A percentile compares a stretch with the other conserved stretches of the same genome.
Conservation (phyloP, 139 green algal genomes). For the Chlamydomonas sphaeroides region DNA sequence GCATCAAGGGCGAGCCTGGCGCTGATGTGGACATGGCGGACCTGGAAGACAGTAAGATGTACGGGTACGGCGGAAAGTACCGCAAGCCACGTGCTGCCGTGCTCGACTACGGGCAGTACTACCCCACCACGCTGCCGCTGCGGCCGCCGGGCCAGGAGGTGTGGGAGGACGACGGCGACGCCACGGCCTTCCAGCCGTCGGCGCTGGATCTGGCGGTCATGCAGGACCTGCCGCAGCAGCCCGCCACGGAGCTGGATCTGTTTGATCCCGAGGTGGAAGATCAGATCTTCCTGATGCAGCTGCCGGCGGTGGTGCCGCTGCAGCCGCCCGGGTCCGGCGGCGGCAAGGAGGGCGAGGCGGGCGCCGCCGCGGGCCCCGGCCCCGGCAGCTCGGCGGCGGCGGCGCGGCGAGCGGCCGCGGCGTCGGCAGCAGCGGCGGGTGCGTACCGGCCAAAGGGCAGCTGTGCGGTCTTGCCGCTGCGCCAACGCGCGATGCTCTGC, state of each 20-base stretch:
- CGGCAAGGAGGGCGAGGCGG: background rate
- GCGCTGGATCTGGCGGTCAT: slow-evolving; percentile 26
- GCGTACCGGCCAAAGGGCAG: too few relatives aligned
- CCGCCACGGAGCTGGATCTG: slow-evolving; percentile 39
- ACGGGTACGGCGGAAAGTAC: background rate
- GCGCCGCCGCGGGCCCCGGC: background rate
- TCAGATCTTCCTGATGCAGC: slow-evolving; percentile 72
- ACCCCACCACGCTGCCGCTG: slow-evolving; percentile 66
- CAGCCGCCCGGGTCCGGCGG: background rate
- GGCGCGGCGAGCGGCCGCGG: background rate
- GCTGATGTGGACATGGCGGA: slow-evolving; percentile 9
- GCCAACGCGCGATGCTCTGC: too few relatives aligned
- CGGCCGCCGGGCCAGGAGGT: slow-evolving; percentile 36
- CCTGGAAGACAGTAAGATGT: background rate
- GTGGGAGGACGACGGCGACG: slow-evolving; percentile 15
- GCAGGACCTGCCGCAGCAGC: slow-evolving; percentile 8
- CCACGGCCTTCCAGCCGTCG: background rate
- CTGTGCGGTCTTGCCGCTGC: too few relatives aligned
- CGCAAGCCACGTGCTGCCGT: slow-evolving; percentile 4
- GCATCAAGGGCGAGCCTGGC: background rate
- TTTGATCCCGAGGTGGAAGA: slow-evolving; percentile 27
- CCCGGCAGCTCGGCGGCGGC: slow-evolving; percentile 5
- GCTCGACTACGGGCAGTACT: slow-evolving; percentile 64
- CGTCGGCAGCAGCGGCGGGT: background rate
- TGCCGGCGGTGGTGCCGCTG: slow-evolving; percentile 67